Conservation (phyloP, 345 rosid genomes). For the Eucalyptus dawsonii region DNA sequence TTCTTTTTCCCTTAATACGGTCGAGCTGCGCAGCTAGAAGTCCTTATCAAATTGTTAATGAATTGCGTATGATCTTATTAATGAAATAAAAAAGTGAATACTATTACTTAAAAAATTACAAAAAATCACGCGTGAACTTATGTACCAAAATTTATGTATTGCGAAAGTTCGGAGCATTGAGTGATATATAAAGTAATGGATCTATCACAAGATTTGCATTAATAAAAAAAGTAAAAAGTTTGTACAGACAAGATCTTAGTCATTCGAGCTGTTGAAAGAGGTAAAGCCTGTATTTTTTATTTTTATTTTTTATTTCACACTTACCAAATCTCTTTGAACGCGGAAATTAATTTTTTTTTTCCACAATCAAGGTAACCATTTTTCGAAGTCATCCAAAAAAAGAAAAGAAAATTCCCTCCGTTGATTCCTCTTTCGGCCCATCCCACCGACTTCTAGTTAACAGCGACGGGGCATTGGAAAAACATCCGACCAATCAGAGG, state of each 20-base stretch:
- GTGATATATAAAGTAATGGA: not conserved
- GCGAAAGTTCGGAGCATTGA: not conserved
- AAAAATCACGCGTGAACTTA: rapidly evolving
- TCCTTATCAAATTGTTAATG: not conserved
- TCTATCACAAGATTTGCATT: too few species aligned
- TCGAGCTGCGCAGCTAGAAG: not conserved
- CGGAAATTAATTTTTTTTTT: too few species aligned
- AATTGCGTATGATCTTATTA: not conserved
- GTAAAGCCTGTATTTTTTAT: not conserved
- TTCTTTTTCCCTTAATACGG: not conserved
- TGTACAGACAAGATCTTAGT: not conserved
- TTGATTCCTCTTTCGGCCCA: not conserved
- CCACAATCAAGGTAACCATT: not conserved
- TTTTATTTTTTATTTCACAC: not conserved
- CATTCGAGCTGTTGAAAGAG: not conserved
- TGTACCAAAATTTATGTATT: rapidly evolving
- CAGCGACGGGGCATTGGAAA: not conserved
- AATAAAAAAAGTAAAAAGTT: too few species aligned
- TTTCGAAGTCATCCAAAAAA: not conserved
- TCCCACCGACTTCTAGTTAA: not conserved
- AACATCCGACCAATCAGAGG: not conserved
- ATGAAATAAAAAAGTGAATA: not conserved
- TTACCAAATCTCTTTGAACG: not conserved
- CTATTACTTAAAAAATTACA: not conserved
- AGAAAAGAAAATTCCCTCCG: not conserved